These are phyloP conservation scores for Lojkania enalia DNA, from an alignment of 2,329 filamentous ascomycete species.

Conservation along the genomic window DNA sequence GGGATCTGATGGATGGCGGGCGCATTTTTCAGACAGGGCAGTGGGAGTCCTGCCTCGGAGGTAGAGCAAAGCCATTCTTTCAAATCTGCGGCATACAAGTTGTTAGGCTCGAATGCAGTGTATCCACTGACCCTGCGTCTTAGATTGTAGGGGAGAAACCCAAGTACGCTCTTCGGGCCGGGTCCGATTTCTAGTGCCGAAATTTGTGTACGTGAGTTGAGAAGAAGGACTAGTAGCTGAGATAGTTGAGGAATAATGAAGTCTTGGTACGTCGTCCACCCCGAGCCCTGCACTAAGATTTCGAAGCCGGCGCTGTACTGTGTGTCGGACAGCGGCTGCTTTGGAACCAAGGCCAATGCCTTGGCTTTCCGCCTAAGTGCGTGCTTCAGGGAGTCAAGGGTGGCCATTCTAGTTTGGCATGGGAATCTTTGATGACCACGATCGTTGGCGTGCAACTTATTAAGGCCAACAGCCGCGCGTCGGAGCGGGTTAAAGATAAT, in stretches of 20 bases:
- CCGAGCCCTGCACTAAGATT: conserved; percentile 43
- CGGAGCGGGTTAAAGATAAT: conserved; percentile 11
- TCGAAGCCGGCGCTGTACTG: conserved; percentile 57
- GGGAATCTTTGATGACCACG: conserved; percentile 12
- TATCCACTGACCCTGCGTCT: conserved; percentile 56
- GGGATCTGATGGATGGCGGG: conserved; percentile 46
- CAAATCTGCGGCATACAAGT: conserved; percentile 50
- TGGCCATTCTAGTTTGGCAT: conserved; percentile 44
- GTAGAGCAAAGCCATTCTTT: conserved; percentile 47
- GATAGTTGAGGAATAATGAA: conserved; percentile 59
- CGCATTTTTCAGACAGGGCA: conserved; percentile 49
- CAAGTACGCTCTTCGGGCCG: conserved; percentile 59
- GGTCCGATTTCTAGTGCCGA: conserved; percentile 65
- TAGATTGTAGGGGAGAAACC: conserved; percentile 49
- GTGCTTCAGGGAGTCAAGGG: conserved; percentile 50
- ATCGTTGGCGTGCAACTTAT: conserved; percentile 14
- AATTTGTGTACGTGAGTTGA: conserved; percentile 48
- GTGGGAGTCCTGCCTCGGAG: conserved; percentile 33
- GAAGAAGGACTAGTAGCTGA: conserved; percentile 47
- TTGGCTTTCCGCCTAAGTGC: conserved; percentile 42
- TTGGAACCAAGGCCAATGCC: conserved; percentile 22
- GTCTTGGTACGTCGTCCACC: conserved; percentile 50
- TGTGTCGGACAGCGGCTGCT: conserved; percentile 49
- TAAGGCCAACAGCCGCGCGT: conserved; percentile 13
- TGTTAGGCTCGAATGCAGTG: conserved; percentile 58